These are phyloP conservation scores for Buddleja alternifolia DNA, from an alignment of 257 asterid genomes.

Conservation along the genomic window DNA sequence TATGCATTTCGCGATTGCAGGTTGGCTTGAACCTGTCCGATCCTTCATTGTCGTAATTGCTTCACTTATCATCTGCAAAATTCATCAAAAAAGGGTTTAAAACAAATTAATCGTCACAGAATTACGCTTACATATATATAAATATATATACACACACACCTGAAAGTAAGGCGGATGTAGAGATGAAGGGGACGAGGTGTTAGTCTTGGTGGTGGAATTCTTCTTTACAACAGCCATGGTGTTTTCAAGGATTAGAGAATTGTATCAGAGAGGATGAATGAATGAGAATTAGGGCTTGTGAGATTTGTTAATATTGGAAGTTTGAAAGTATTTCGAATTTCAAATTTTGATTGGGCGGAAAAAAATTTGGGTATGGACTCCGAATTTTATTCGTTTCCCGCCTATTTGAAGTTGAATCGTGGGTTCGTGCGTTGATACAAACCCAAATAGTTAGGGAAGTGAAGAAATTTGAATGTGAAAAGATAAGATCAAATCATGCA, in stretches of 20 bases:
- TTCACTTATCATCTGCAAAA: conserved; percentile 53
- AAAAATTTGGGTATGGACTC: too few species aligned
- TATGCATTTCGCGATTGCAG: conserved; percentile 57
- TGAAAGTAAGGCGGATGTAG: conserved; percentile 55
- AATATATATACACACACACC: too few species aligned
- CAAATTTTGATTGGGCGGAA: conserved; percentile 28
- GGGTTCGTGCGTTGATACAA: conserved; percentile 1
- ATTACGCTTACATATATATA: too few species aligned
- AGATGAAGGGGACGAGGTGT: conserved; percentile 31
- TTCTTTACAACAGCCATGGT: conserved; percentile 49
- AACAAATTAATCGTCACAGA: neutral
- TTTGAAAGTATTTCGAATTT: conserved; percentile 31
- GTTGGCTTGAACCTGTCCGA: conserved; percentile 63
- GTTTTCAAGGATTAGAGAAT: neutral
- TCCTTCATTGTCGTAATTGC: conserved; percentile 64
- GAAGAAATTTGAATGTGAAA: neutral
- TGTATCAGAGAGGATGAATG: neutral
- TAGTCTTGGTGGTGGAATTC: conserved; percentile 20
- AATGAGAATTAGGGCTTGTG: neutral
- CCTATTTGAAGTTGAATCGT: neutral
- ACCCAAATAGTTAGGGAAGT: neutral
- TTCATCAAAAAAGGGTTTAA: neutral
- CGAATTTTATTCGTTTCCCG: too few species aligned
- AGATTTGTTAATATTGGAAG: neutral
- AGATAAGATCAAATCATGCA: neutral